A percentile compares a stretch with the other conserved stretches of the same genome.
phyloP scores from a whole-genome alignment of 495 filamentous ascomycete species.

The Penicillium psychrofluorescens region DNA sequence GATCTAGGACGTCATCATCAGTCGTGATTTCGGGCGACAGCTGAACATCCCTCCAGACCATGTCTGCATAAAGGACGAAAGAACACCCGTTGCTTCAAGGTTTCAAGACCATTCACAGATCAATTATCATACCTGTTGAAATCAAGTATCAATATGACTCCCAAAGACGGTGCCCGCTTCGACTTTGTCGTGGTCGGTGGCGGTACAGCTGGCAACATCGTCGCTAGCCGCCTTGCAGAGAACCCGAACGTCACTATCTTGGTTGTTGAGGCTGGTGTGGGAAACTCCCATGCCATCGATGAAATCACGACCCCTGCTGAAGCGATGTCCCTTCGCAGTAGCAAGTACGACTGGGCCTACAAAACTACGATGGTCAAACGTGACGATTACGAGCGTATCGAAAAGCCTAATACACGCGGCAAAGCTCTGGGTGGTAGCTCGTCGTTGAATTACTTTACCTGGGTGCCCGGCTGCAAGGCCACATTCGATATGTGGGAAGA shows the following conservation, averaged over 20 bases:
- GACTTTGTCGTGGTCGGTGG: constrained; percentile 7
- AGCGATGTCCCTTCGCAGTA: constrained; percentile 23
- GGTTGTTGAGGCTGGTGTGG: constrained; percentile 6
- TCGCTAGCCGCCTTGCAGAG: constrained; percentile 48
- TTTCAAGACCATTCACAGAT: too few species aligned
- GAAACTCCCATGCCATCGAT: constrained; percentile 18
- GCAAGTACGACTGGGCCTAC: constrained; percentile 44
- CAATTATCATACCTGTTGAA: too few species aligned
- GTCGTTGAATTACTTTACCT: constrained; percentile 43
- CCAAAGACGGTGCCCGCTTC: not conserved
- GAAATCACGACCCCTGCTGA: constrained; percentile 27
- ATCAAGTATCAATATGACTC: too few species aligned
- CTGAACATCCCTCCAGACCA: too few species aligned
- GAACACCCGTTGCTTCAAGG: too few species aligned
- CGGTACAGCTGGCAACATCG: constrained; percentile 44
- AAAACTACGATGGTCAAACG: constrained; percentile 48
- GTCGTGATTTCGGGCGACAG: too few species aligned
- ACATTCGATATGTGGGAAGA: constrained; percentile 48
- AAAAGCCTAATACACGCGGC: constrained; percentile 47
- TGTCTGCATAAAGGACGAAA: too few species aligned
- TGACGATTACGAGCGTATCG: constrained; percentile 46
- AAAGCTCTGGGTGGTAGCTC: constrained; percentile 40
- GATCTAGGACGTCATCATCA: too few species aligned
- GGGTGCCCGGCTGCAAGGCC: constrained; percentile 34
- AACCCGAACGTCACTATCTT: constrained; percentile 40